phyloP scores from a whole-genome alignment of 371 early-diverging fungal genomes.

The Catenaria anguillulae region DNA sequence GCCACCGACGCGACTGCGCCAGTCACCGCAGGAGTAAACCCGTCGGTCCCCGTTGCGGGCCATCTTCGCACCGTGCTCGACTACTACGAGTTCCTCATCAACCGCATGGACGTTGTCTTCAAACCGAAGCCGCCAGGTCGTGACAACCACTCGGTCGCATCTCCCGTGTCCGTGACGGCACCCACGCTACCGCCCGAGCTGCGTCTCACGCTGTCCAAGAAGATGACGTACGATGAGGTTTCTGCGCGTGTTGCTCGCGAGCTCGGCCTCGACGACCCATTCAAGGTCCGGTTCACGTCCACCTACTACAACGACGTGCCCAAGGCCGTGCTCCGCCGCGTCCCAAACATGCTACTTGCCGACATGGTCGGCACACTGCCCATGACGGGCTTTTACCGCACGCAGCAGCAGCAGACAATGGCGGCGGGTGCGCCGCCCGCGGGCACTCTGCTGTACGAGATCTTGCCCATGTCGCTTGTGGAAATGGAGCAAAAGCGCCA shows the following conservation, averaged over 20 bases:
- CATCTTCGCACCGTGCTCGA: slow-evolving; percentile 29
- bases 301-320: slow-evolving; percentile 22
- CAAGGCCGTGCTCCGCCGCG: slow-evolving; percentile 28
- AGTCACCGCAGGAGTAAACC: too few species aligned
- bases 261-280: slow-evolving; percentile 38
- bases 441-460: slow-evolving; percentile 45
- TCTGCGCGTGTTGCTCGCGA: slow-evolving; percentile 36
- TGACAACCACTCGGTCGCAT: slow-evolving; percentile 5
- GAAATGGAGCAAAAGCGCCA: slow-evolving; percentile 65
- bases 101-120: slow-evolving; percentile 52
- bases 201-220: slow-evolving; percentile 40
- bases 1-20: too few species aligned
- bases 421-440: not conserved
- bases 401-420: slow-evolving; percentile 5
- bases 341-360: slow-evolving; percentile 29
- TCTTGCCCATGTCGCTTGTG: slow-evolving; percentile 54
- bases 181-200: not conserved
- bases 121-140: slow-evolving; percentile 24
- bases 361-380: slow-evolving; percentile 40
- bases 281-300: slow-evolving; percentile 46
- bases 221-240: slow-evolving; percentile 45
- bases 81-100: slow-evolving; percentile 56
- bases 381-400: slow-evolving; percentile 8
- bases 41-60: too few species aligned
- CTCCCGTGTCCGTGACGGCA: not conserved